These are phyloP conservation scores for Sphenostylis stenocarpa DNA, from an alignment of 306 rosid species.

Conservation along the genomic window DNA sequence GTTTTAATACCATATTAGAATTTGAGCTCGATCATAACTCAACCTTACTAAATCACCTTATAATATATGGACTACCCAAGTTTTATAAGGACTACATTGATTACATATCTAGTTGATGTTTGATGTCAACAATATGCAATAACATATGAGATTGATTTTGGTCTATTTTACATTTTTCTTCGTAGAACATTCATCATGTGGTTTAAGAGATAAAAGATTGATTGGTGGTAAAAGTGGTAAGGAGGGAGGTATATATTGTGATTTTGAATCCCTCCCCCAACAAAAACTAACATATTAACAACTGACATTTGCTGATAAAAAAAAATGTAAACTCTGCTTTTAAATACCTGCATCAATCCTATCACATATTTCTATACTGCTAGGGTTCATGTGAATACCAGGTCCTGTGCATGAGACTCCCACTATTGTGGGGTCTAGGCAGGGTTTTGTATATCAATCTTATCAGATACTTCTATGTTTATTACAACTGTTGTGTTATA, in stretches of 20 bases:
- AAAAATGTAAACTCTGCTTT: not conserved
- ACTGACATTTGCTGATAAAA: no score
- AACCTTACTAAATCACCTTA: not conserved
- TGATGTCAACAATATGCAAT: not conserved
- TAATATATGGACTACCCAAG: not conserved
- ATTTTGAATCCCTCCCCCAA: no score
- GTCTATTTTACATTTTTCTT: not conserved
- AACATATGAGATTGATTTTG: slow-evolving; percentile 1
- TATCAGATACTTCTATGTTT: no score
- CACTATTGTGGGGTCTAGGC: no score
- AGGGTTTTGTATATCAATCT: no score
- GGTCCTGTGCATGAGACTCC: no score
- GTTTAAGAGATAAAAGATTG: no score
- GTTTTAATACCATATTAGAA: not conserved
- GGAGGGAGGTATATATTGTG: no score
- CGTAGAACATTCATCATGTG: not conserved
- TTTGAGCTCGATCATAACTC: not conserved
- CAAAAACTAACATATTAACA: no score
- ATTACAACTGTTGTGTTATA: no score
- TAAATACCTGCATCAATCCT: not conserved
- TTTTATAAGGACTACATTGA: not conserved
- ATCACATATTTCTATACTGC: not conserved
- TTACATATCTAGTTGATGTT: not conserved
- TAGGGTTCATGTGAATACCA: no score
- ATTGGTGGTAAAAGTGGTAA: no score